phyloP scores from a whole-genome alignment of 208 protist genomes.

The Acanthamoeba castellanii region DNA sequence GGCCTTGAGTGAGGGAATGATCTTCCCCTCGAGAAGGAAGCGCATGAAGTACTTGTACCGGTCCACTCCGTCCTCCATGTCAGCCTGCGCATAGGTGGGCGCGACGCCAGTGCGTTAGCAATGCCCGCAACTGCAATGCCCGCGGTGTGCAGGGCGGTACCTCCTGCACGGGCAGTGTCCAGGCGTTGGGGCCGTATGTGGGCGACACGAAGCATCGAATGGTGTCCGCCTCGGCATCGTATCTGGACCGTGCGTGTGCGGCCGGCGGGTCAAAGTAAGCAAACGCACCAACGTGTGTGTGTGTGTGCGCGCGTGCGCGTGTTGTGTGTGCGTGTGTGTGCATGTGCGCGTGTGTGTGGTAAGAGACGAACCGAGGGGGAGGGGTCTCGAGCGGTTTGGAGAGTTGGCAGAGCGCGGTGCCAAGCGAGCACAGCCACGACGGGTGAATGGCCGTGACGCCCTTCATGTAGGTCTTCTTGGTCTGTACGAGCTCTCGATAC shows the following conservation, averaged over 20 bases:
- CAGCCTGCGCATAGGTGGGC: not conserved
- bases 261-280: too few species aligned
- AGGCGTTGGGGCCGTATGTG: conserved; percentile 60
- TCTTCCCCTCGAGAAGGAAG: conserved; percentile 47
- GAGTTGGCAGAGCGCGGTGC: conserved; percentile 56
- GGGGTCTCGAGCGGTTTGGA: conserved; percentile 72
- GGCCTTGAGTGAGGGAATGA: conserved; percentile 19
- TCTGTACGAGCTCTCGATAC: conserved; percentile 67
- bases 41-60: conserved; percentile 74
- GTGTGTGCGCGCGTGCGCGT: not conserved
- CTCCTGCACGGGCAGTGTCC: conserved; percentile 66
- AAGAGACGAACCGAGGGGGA: conserved; percentile 7
- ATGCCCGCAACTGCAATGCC: not conserved
- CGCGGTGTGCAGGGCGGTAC: not conserved
- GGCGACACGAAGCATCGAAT: conserved; percentile 63
- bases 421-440: conserved; percentile 44
- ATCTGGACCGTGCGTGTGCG: not conserved
- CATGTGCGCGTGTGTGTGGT: not conserved
- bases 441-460: conserved; percentile 72
- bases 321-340: not conserved
- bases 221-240: not conserved
- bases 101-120: too few species aligned
- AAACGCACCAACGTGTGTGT: not conserved
- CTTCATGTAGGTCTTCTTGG: conserved; percentile 75
- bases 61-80: conserved; percentile 46